These are phyloP conservation scores for Cryptococcus deneoformans DNA, from an alignment of 1,284 basidiomycete genomes.

Conservation along the genomic window DNA sequence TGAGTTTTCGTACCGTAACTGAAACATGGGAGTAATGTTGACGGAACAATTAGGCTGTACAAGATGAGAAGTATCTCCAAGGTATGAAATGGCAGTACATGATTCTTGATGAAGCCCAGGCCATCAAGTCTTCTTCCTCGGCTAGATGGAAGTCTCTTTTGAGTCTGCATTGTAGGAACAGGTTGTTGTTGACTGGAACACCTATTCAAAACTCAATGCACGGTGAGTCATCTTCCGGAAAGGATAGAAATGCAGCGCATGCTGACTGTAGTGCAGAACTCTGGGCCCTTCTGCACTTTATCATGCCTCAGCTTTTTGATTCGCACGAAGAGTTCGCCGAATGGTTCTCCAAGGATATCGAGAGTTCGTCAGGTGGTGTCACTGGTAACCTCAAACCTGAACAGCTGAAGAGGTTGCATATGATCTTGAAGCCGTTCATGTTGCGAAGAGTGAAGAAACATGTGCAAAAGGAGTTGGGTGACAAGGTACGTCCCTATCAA, in stretches of 20 bases:
- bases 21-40: neutral
- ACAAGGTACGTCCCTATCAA: slow-evolving; percentile 65
- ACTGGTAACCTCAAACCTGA: slow-evolving; percentile 80
- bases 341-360: slow-evolving; percentile 99
- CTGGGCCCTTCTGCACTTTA: slow-evolving; percentile 99
- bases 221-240: slow-evolving; percentile 55
- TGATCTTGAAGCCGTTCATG: slow-evolving; percentile 99
- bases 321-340: slow-evolving; percentile 99
- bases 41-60: slow-evolving; percentile 64
- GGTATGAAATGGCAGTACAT: slow-evolving; percentile 99
- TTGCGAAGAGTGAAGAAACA: slow-evolving; percentile 95
- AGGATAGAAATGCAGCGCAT: neutral
- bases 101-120: slow-evolving; percentile 99
- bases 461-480: slow-evolving; percentile 99
- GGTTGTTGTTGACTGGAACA: slow-evolving; percentile 92
- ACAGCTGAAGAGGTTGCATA: slow-evolving; percentile 91
- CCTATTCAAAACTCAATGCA: slow-evolving; percentile 99
- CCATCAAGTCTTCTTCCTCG: slow-evolving; percentile 98
- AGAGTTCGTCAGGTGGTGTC: slow-evolving; percentile 81
- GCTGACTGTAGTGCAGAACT: slow-evolving; percentile 62
- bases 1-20: slow-evolving; percentile 48
- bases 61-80: slow-evolving; percentile 98
- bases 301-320: slow-evolving; percentile 99
- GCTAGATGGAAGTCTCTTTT: slow-evolving; percentile 97
- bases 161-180: slow-evolving; percentile 94